Base-by-base conservation (phyloP, 148 eudicot genomes). In the Mesembryanthemum crystallinum region DNA sequence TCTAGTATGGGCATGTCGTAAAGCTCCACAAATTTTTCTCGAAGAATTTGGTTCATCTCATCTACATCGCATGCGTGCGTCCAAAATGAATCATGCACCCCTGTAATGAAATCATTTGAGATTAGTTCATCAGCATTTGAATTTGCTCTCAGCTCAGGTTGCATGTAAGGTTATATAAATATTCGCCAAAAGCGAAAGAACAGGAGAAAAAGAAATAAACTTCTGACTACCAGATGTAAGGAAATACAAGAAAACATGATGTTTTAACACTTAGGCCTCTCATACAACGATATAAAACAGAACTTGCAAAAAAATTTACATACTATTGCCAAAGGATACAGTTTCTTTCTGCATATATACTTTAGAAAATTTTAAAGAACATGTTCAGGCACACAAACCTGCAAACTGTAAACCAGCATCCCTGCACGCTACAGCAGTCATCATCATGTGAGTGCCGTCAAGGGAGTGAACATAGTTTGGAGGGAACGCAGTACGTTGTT, bases 371-470 rank as follows among this genome's bases (percentile, higher is more conserved):
- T 58, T 24, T 32, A n/a, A 52, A 70, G 25, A 30, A 5, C 52
- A 33, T 18, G 17, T 8, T 60, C 28, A 73, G 49, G 71, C 29
- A 59, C 62, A 72, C 72, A 59, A 76, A 93, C 98, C 98, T 86
- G 98, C 98, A 86, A 93, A 93, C 61, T 82, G 88, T 80, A 93
- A 81, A 61, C 98, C 98, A 72, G 96, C 92, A 84, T 91, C 91
- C 43, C 96, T 84, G 81, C 98, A 91, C 39, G 96, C 94, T 51
- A 91, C 80, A 64, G 94, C 96, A 82, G 98, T 93, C 98, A 93
- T 93, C 98, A 93, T 93, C 98, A 93, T 93, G 79, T 93, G 98
- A 69, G 98, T 78, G 29, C 96, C 96, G 76, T 91, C 98, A 63
- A 93, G 88, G 5, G 98, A 93, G 77, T 93, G 98, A 63, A 93